These are phyloP conservation scores for Cryptosporidium ryanae DNA, from an alignment of 169 alveolate genomes.

Conservation along the genomic window DNA sequence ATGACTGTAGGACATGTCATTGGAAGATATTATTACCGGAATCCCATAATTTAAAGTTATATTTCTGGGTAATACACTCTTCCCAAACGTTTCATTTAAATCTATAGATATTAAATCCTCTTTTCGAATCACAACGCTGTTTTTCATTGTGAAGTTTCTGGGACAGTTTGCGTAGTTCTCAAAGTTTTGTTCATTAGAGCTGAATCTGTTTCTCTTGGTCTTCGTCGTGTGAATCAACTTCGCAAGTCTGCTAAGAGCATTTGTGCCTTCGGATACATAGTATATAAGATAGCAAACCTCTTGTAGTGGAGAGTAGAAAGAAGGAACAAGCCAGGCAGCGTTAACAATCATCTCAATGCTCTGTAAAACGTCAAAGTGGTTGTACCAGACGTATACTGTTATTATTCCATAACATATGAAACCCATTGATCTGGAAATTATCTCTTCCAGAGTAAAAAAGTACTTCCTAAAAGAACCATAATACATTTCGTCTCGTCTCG, in stretches of 20 bases:
- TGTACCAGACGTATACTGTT: slow-evolving; percentile 50
- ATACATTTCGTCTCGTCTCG: slow-evolving; percentile 59
- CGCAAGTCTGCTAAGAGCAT: slow-evolving; percentile 49
- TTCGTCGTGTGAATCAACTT: slow-evolving; percentile 28
- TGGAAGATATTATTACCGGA: slow-evolving; percentile 27
- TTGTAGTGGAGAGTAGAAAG: slow-evolving; percentile 61
- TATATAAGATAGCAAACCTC: slow-evolving; percentile 49
- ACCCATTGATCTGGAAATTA: slow-evolving; percentile 56
- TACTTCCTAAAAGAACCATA: slow-evolving; percentile 66
- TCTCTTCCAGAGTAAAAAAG: slow-evolving; percentile 59
- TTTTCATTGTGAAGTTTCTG: neutral
- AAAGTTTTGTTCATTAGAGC: neutral
- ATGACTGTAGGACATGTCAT: slow-evolving; percentile 28
- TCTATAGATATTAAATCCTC: neutral
- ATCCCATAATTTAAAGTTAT: slow-evolving; percentile 15
- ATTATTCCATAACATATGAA: slow-evolving; percentile 53
- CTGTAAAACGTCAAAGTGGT: slow-evolving; percentile 12
- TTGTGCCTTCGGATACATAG: slow-evolving; percentile 64
- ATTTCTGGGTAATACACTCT: slow-evolving; percentile 1
- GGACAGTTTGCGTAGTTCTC: neutral
- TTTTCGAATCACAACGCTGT: neutral
- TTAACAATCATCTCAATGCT: slow-evolving; percentile 65
- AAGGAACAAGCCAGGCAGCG: slow-evolving; percentile 63
- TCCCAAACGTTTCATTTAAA: neutral
- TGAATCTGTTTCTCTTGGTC: neutral